Evolutionary conservation across 31 red algal species (phyloP).

Genomic region (Odonthalia washingtoniensis): DNA sequence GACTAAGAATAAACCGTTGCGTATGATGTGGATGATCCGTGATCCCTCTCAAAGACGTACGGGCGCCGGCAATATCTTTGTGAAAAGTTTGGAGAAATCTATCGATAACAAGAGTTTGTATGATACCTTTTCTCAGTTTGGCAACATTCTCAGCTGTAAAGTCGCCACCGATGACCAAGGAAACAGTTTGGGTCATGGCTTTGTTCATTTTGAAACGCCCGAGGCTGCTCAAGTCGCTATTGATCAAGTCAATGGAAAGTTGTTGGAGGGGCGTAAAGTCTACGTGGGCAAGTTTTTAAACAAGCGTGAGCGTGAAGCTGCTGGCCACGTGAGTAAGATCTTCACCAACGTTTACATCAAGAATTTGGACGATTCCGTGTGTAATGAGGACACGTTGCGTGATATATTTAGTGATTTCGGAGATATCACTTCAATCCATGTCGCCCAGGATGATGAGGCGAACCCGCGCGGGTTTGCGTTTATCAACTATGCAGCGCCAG

Average conservation of each 20-base stretch:
- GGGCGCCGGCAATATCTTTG: slow-evolving; percentile 94
- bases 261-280: slow-evolving; percentile 85
- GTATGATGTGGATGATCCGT: slow-evolving; percentile 99
- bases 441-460: slow-evolving; percentile 56
- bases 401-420: slow-evolving; percentile 90
- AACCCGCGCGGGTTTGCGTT: slow-evolving; percentile 91
- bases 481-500: slow-evolving; percentile 92
- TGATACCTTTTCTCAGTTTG: slow-evolving; percentile 98
- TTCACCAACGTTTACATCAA: slow-evolving; percentile 99
- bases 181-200: slow-evolving; percentile 88
- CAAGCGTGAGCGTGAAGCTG: slow-evolving; percentile 90
- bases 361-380: slow-evolving; percentile 85
- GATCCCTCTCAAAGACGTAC: slow-evolving; percentile 81
- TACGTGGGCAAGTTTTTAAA: slow-evolving; percentile 92
- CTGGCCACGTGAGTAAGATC: slow-evolving; percentile 77
- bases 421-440: slow-evolving; percentile 86
- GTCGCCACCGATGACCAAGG: slow-evolving; percentile 90
- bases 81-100: slow-evolving; percentile 96
- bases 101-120: slow-evolving; percentile 98
- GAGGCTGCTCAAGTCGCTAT: slow-evolving; percentile 91
- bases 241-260: slow-evolving; percentile 90
- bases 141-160: slow-evolving; percentile 98
- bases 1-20: slow-evolving; percentile 94
- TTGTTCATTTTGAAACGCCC: slow-evolving; percentile 96
- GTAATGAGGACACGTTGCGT: slow-evolving; percentile 80